Base-by-base conservation (phyloP, 106 monocot genomes). In the Apostasia shenzhenica region DNA sequence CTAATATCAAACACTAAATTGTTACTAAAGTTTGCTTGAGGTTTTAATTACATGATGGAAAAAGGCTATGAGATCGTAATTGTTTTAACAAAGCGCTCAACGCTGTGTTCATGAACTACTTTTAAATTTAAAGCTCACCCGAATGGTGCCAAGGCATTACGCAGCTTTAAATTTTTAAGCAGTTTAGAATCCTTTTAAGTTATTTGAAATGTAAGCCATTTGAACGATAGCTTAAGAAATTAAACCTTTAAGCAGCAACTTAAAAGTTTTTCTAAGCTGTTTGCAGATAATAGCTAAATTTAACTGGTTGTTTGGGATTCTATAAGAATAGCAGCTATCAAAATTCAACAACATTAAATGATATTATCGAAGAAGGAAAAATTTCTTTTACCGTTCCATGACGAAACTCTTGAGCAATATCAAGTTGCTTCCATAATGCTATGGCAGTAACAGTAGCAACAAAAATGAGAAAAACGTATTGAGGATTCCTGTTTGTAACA, bases 341-440 rank as follows among this genome's bases (percentile, higher is more conserved):
- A 2, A 47, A 6, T 70, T 54, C 38, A 54, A 57, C 57, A 13
- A 72, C 50, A 8, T 47, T 7, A 2, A 48, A n/a, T 14, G 44
- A 1, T 45, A 1, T 44, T 8, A 63, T 38, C 14, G 43, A 66
- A 53, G 66, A 70, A 5, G 5, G 56, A 12, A 58, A 48, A 2
- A 42, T 8, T 65, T 39, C 12, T 63, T 83, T 83, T 79, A 92
- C 92, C 57, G 58, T 8, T 60, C 86, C 93, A 82, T 89, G 72
- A 37, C 60, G 81, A 42, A 93, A 93, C 63, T 74, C 81, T 74
- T 75, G 77, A 52, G 56, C 43, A 14, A 93, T 45, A 67, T 86
- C 79, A 38, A 84, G 67, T 48, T 86, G 81, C 38, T 78, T 44
- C 81, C 80, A 89, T 45, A 93, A 12, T 14, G 89, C 89, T 59